A percentile compares a stretch with the other conserved stretches of the same genome.
These are phyloP conservation scores for Vigna mungo DNA, from an alignment of 306 rosid species.

Conservation along the genomic window DNA sequence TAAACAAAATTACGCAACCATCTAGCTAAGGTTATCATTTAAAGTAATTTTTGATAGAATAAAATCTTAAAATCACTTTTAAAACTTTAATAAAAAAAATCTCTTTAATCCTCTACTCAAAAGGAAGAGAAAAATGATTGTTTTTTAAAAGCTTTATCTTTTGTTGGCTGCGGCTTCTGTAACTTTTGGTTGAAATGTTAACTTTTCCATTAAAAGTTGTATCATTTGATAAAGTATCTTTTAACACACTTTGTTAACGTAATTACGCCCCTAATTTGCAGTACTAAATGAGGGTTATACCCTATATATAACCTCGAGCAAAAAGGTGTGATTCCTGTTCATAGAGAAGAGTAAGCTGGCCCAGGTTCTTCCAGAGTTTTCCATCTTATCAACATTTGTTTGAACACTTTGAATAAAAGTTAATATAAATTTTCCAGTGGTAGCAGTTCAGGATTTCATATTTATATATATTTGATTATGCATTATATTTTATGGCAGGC, in stretches of 20 bases:
- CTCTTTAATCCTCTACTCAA: neutral
- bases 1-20: too few species aligned
- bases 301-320: conserved; percentile 38
- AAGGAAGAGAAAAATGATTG: neutral
- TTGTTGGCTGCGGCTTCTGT: conserved; percentile 1
- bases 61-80: neutral
- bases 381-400: conserved; percentile 54
- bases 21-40: too few species aligned
- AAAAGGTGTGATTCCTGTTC: conserved; percentile 22
- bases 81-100: neutral
- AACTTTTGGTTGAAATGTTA: neutral
- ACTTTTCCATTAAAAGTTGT: conserved; percentile 1
- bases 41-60: neutral
- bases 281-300: conserved; percentile 7
- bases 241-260: neutral
- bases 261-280: neutral
- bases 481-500: conserved; percentile 2
- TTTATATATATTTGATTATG: neutral
- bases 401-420: conserved; percentile 28
- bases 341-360: conserved; percentile 22
- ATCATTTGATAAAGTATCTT: neutral
- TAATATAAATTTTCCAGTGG: conserved; percentile 32
- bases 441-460: conserved; percentile 29
- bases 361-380: neutral
- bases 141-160: neutral